A percentile compares a stretch with the other conserved stretches of the same genome.
These are phyloP conservation scores for Cinnamomum chago DNA, from an alignment of 164 flowering plant species.

Conservation along the genomic window DNA sequence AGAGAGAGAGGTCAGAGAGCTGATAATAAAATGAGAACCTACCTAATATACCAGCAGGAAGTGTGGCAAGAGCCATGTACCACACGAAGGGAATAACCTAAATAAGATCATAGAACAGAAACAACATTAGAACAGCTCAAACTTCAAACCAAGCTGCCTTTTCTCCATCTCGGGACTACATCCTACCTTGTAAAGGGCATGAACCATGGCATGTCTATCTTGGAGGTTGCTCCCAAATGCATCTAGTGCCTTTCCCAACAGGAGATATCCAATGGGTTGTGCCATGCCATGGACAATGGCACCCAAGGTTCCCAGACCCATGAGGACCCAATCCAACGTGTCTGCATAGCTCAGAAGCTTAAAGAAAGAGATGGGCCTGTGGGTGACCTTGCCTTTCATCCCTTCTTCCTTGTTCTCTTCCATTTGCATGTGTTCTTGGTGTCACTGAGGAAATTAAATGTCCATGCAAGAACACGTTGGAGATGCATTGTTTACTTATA, in stretches of 20 bases:
- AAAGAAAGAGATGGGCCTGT: conserved; percentile 13
- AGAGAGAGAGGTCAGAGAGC: too few species aligned
- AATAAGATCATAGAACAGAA: not conserved
- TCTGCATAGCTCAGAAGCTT: conserved; percentile 65
- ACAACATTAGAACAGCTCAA: not conserved
- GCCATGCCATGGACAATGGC: conserved; percentile 62
- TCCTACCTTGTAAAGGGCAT: conserved; percentile 48
- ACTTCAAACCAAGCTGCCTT: not conserved
- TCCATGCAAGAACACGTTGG: not conserved
- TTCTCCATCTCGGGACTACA: not conserved
- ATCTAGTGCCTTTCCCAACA: conserved; percentile 68
- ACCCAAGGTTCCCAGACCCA: conserved; percentile 64
- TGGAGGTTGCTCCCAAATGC: conserved; percentile 51
- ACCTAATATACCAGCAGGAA: conserved; percentile 75
- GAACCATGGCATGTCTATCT: conserved; percentile 48
- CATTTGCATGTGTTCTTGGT: conserved; percentile 2
- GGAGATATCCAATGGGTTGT: conserved; percentile 55
- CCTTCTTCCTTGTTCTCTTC: conserved; percentile 6
- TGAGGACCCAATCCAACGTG: conserved; percentile 51
- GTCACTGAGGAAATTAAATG: too few species aligned
- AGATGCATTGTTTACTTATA: not conserved
- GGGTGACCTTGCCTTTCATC: not conserved
- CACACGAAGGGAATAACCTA: conserved; percentile 71
- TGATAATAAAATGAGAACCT: conserved; percentile 1
- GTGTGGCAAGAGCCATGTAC: conserved; percentile 70